Base-by-base conservation (phyloP, 2,329 filamentous ascomycete genomes). In the Dactylonectria macrodidyma region DNA sequence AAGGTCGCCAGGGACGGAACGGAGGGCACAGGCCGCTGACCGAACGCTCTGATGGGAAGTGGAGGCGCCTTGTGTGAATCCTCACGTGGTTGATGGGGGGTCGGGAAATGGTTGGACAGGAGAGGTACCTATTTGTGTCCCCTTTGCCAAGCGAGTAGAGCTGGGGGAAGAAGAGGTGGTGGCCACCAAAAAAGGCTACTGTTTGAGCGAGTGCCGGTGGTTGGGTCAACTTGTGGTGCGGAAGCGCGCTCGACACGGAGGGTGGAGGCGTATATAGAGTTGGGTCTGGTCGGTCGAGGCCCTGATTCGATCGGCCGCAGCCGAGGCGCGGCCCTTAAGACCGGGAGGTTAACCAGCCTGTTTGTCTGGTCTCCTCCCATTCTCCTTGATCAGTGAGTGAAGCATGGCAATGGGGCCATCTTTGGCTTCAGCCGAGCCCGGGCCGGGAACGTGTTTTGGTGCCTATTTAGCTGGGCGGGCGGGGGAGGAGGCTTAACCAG, bases 211-310 rank as follows among this genome's bases (percentile, higher is more conserved):
- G 14, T 51, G 54, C 33, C 34, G 62, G 38, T 59, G 56, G 38
- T 59, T 59, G 47, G 55, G 22, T 7, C 26, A 30, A 30, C 26
- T 30, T 30, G 26, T n/a, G 30, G 26, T 51, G 22, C 19, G 12
- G 19, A 36, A 26, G 19, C 19, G 19, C 19, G 19, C 19, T 19
- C 19, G 19, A 19, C 19, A 19, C 19, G 19, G 19, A 14, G 59
- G 44, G 48, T n/a, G 26, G 26, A 30, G 30, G 26, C 38, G 26
- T 19, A 30, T 56, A 57, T 66, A 66, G 22, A 62, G 64, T 62
- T 66, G 59, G 41, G 64, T 44, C 54, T 47, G 19, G 50, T 47
- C 26, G 38, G 59, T 19, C 51, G 51, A 36, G 51, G 59, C 51
- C 59, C 30, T 36, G 41, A 56, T 24, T 52, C 14, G 41, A 41